A percentile compares a stretch with the other conserved stretches of the same genome.
Conservation (phyloP, 768 basidiomycete species). For the Fomitopsis serialis region DNA sequence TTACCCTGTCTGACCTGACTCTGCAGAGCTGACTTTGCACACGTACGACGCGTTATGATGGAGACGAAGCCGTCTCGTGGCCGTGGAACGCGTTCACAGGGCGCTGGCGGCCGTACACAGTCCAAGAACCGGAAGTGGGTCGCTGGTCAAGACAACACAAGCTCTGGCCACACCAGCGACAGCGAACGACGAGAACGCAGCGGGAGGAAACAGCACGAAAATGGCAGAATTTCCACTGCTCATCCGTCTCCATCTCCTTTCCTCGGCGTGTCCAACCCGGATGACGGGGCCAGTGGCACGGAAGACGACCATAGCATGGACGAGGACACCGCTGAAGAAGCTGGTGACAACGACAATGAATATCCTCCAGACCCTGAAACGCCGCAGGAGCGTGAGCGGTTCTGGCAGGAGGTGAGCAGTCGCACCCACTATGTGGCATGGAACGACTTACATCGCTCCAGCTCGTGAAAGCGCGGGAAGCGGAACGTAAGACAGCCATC, state of each 20-base stretch:
- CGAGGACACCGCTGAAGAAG: slow-evolving; percentile 25
- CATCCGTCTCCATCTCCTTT: slow-evolving; percentile 30
- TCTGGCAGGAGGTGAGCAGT: slow-evolving; percentile 63
- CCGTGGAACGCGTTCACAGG: slow-evolving; percentile 11
- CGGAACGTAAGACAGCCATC: slow-evolving; percentile 69
- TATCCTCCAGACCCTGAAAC: slow-evolving; percentile 52
- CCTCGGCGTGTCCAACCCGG: slow-evolving; percentile 11
- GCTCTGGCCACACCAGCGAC: slow-evolving; percentile 35
- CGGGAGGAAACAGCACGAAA: slow-evolving; percentile 45
- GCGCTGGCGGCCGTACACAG: slow-evolving; percentile 24
- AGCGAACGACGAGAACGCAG: slow-evolving; percentile 61
- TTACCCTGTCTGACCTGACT: neutral
- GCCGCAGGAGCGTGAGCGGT: slow-evolving; percentile 59
- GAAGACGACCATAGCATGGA: slow-evolving; percentile 31
- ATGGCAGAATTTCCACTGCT: slow-evolving; percentile 29
- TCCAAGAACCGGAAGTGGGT: slow-evolving; percentile 62
- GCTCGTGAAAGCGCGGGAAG: slow-evolving; percentile 72
- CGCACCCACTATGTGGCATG: neutral
- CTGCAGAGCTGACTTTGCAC: neutral
- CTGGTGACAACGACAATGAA: slow-evolving; percentile 17
- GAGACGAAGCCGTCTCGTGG: neutral
- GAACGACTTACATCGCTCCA: slow-evolving; percentile 13
- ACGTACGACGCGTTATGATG: neutral
- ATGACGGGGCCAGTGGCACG: slow-evolving; percentile 22
- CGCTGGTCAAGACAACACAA: slow-evolving; percentile 37